Base-by-base conservation (phyloP, 306 rosid species). In the Cucumis cinereus region DNA sequence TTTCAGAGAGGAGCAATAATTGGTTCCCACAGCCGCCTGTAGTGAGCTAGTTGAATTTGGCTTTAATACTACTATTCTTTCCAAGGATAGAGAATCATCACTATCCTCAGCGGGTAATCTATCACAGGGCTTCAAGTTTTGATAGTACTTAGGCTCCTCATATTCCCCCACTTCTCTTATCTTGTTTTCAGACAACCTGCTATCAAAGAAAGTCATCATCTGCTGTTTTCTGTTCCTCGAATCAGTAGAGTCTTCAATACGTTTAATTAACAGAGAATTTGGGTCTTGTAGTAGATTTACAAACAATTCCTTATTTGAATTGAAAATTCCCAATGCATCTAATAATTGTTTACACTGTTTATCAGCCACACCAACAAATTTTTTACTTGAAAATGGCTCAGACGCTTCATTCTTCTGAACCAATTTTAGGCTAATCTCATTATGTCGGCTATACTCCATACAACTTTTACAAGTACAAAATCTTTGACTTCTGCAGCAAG, bases 261-360 rank as follows among this genome's bases (percentile, higher is more conserved):
- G 87, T 79, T 90, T 91, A 20, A 82, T 93, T 72, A 88, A 36
- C 74, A 89, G 67, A 75, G 97, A 89, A 77, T 84, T 86, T 4
- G 96, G 96, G 76, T 93, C 97, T 60, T 89, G 90, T 59, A 89
- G 82, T 82, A 89, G 89, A 74, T 87, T 84, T 52, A 83, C 43
- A 79, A 91, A 88, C 58, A 91, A 82, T 26, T 91, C 91, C 85
- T 85, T 89, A 83, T 93, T 93, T 14, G 91, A 86, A 79, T 86
- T 82, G 80, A 87, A 86, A 80, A 88, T 85, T 78, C 89, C 87
- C 66, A 89, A 81, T 23, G 92, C 93, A 69, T 89, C 91, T 62
- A 86, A 76, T 35, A 93, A 68, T 55, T 93, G 91, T 66, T 86
- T 77, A 35, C 93, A 85, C 83, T 89, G 80, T 56, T 67, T 82